Base-by-base conservation (phyloP, 2,329 filamentous ascomycete species). In the Aphanoascus verrucosus region DNA sequence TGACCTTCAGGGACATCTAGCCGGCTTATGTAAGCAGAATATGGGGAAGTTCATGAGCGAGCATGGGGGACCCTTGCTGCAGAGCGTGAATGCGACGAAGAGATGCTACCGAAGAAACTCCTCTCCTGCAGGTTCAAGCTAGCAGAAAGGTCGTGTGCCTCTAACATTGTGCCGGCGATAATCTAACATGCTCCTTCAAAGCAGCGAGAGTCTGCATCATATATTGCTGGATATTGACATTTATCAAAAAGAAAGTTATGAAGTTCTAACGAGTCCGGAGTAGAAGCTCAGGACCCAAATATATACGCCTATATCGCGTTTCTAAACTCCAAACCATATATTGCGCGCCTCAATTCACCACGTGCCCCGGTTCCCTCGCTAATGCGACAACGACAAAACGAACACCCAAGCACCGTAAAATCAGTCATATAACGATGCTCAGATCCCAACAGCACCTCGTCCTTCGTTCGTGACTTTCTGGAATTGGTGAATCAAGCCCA, bases 401-500 rank as follows among this genome's bases (percentile, higher is more conserved):
- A 48, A 47, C 14, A 4, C 11, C 35, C 42, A 42, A 34, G 54
- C 12, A 51, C 44, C 19, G 3, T 23, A 47, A 32, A 42, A 12
- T 14, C 28, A 20, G 9, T 28, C 5, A 7, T 12, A 4, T 28
- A 43, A 19, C 23, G 23, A 3, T 17, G 2, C n/a, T 55, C 61
- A 70, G n/a, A 70, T 65, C 7, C 66, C 67, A 52, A 68, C 63
- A 9, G 67, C 64, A 45, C 63, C 62, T 32, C 69, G 62, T n/a
- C 66, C 67, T 48, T 70, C 67, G 43, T 66, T 66, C 46, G 67
- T 68, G 37, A 78, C 80, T 66, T 79, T 81, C 57, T 82, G 80
- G 61, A 85, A 85, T 62, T 86, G 81, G 63, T 83, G 79, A 54
- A 86, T 72, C 59, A 86, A 65, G 7, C 82, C 82, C 55, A 86